Percentiles rank a stretch among this genome's conserved stretches.
phyloP scores from a whole-genome alignment of 352 stramenopile species.

The Phytophthora quininea region DNA sequence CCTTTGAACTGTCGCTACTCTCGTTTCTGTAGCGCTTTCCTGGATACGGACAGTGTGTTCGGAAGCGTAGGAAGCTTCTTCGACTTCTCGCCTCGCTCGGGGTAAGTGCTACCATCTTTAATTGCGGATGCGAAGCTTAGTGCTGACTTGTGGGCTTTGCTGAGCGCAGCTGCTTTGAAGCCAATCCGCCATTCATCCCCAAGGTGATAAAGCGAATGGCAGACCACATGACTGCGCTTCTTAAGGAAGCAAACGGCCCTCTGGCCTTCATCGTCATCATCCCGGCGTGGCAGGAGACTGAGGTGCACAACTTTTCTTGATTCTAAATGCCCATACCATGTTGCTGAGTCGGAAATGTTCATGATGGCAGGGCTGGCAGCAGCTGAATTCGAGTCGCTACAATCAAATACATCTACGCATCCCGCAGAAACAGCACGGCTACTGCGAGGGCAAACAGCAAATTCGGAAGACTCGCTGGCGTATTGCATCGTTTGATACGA shows the following conservation, averaged over 20 bases:
- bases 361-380: constrained; percentile 67
- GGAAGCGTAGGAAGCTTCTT: constrained; percentile 95
- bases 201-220: constrained; percentile 92
- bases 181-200: constrained; percentile 95
- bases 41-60: constrained; percentile 89
- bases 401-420: constrained; percentile 80
- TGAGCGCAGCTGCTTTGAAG: constrained; percentile 83
- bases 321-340: neutral
- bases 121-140: no score
- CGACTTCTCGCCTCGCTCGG: constrained; percentile 84
- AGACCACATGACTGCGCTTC: constrained; percentile 84
- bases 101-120: constrained; percentile 37
- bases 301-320: constrained; percentile 36
- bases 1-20: constrained; percentile 94
- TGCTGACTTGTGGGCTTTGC: neutral
- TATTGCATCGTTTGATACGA: constrained; percentile 95
- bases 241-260: constrained; percentile 63
- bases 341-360: constrained; percentile 1
- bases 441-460: constrained; percentile 93
- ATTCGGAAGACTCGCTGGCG: constrained; percentile 88
- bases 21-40: constrained; percentile 91
- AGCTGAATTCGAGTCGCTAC: constrained; percentile 76
- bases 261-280: constrained; percentile 94
- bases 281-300: constrained; percentile 86
- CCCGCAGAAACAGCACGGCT: constrained; percentile 88